phyloP scores from a whole-genome alignment of 768 basidiomycete species.

The Brasilioporus rufonigricans region DNA sequence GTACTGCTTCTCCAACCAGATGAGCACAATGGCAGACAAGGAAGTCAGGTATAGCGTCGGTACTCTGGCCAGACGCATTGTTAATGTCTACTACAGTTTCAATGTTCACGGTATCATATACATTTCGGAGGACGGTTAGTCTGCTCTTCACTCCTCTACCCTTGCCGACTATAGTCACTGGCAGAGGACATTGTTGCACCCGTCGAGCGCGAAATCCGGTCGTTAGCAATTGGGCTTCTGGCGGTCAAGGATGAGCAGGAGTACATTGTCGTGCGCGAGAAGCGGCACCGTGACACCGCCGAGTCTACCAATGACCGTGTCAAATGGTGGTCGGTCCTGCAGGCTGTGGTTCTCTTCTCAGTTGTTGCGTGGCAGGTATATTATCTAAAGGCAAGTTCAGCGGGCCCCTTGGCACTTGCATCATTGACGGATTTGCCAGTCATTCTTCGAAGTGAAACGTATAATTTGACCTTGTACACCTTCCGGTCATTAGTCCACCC shows the following conservation, averaged over 20 bases:
- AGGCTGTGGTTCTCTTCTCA: conserved; percentile 80
- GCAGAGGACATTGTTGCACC: conserved; percentile 80
- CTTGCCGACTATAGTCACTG: conserved; percentile 1
- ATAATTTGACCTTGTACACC: conserved; percentile 54
- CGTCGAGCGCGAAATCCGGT: conserved; percentile 92
- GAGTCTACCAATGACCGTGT: conserved; percentile 93
- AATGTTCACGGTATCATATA: conserved; percentile 98
- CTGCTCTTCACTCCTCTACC: not conserved
- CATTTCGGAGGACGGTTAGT: conserved; percentile 81
- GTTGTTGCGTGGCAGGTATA: conserved; percentile 98
- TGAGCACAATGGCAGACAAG: conserved; percentile 96
- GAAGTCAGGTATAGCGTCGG: conserved; percentile 66
- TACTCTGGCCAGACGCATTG: not conserved
- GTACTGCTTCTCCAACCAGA: conserved; percentile 99
- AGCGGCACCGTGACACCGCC: conserved; percentile 89
- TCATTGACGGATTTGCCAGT: conserved; percentile 37
- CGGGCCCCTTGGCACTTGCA: not conserved
- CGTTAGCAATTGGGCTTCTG: conserved; percentile 74
- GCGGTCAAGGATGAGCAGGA: conserved; percentile 98
- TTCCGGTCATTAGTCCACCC: not conserved
- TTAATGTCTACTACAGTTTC: conserved; percentile 54
- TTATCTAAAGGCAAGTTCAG: conserved; percentile 75
- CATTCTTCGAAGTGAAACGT: conserved; percentile 90
- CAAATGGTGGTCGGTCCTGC: conserved; percentile 98
- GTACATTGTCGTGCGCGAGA: conserved; percentile 94